phyloP scores from a whole-genome alignment of 2,329 filamentous ascomycete genomes.

The Ambrosiella beaveri region DNA sequence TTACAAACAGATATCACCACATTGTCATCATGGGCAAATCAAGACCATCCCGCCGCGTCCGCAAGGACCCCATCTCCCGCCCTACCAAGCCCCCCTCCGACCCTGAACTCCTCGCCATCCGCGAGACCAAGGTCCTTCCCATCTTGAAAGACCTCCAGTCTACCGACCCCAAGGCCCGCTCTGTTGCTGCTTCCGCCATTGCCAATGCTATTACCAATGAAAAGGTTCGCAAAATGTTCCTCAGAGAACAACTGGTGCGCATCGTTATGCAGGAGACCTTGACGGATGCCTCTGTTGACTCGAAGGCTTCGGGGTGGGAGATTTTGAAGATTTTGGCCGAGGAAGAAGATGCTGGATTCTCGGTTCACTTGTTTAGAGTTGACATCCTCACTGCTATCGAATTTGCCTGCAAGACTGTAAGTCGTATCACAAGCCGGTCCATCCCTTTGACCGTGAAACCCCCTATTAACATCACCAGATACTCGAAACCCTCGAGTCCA shows the following conservation, averaged over 20 bases:
- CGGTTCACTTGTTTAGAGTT: conserved; percentile 44
- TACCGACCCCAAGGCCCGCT: conserved; percentile 40
- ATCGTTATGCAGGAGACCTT: conserved; percentile 46
- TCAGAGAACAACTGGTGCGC: conserved; percentile 48
- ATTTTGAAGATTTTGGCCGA: conserved; percentile 43
- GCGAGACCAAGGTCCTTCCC: conserved; percentile 46
- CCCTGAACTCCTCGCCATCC: conserved; percentile 44
- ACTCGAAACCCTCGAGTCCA: conserved; percentile 25
- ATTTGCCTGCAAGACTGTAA: conserved; percentile 35
- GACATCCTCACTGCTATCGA: conserved; percentile 45
- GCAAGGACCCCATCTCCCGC: conserved; percentile 39
- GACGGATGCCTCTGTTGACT: conserved; percentile 44
- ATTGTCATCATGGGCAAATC: conserved; percentile 38
- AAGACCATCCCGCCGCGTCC: conserved; percentile 32
- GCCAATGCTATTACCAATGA: conserved; percentile 44
- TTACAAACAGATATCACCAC: neutral
- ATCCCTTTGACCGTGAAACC: neutral
- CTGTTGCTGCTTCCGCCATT: conserved; percentile 40
- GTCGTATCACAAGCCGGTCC: conserved; percentile 13
- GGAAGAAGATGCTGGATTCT: conserved; percentile 50
- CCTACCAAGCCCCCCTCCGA: conserved; percentile 43
- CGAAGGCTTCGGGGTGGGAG: conserved; percentile 49
- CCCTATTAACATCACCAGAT: conserved; percentile 20
- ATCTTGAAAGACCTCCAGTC: conserved; percentile 43
- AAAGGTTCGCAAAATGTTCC: conserved; percentile 44